phyloP scores from a whole-genome alignment of 2,329 filamentous ascomycete species.

The Aureobasidium sp. region DNA sequence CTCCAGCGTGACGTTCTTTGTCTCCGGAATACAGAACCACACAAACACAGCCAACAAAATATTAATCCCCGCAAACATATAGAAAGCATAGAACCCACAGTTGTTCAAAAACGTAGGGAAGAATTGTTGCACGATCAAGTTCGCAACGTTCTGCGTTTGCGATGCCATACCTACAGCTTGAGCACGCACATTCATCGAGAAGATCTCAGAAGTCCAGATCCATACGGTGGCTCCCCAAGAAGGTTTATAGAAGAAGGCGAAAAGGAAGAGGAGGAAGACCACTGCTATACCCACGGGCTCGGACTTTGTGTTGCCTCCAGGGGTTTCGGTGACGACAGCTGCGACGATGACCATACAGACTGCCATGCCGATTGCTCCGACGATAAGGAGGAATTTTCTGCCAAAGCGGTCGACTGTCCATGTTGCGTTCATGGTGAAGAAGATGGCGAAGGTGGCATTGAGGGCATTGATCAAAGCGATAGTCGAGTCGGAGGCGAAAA shows the following conservation, averaged over 20 bases:
- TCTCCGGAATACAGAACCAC: constrained; percentile 48
- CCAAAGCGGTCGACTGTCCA: constrained; percentile 80
- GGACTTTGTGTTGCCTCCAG: constrained; percentile 57
- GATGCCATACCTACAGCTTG: constrained; percentile 75
- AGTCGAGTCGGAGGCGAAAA: constrained; percentile 64
- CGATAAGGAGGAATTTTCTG: constrained; percentile 73
- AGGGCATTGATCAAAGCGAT: constrained; percentile 80
- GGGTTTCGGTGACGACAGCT: constrained; percentile 63
- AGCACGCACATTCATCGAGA: constrained; percentile 76
- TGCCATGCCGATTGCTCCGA: constrained; percentile 74
- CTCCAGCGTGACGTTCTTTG: constrained; percentile 54
- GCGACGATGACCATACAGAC: constrained; percentile 75
- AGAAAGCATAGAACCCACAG: constrained; percentile 61
- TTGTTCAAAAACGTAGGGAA: constrained; percentile 73
- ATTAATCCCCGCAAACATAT: constrained; percentile 59
- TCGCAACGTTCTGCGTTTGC: constrained; percentile 66
- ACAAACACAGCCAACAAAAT: constrained; percentile 45
- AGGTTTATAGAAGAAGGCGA: constrained; percentile 60
- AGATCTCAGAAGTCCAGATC: constrained; percentile 77
- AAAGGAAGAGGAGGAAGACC: constrained; percentile 68
- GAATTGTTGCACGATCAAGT: constrained; percentile 74
- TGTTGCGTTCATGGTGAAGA: constrained; percentile 77
- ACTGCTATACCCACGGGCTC: constrained; percentile 71
- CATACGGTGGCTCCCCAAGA: constrained; percentile 76
- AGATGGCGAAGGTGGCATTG: constrained; percentile 76